Percentiles rank a stretch among this genome's conserved stretches.
Conservation (phyloP, 805 yeast genomes). For the Dipodascus albidus region DNA sequence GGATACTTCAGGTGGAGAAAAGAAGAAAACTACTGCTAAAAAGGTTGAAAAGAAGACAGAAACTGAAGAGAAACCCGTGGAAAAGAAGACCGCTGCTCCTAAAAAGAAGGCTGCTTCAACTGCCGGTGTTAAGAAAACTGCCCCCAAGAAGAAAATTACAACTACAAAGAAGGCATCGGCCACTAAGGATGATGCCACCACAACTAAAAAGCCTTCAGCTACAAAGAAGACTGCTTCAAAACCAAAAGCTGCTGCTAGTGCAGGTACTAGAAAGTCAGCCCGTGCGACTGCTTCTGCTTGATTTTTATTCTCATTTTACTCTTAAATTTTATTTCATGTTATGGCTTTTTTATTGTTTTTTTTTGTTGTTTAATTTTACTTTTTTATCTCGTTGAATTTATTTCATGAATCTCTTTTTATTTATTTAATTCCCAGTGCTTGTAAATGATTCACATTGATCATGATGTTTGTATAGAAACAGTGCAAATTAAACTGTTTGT, state of each 20-base stretch:
- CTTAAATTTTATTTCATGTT: not conserved
- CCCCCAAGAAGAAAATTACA: conserved; percentile 17
- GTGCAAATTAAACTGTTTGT: no score
- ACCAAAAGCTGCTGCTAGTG: conserved; percentile 13
- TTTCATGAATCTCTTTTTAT: not conserved
- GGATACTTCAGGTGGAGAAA: conserved; percentile 23
- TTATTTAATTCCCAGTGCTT: no score
- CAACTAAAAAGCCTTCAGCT: conserved; percentile 15
- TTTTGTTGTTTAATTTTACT: not conserved
- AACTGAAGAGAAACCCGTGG: conserved; percentile 14
- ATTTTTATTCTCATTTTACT: not conserved
- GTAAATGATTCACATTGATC: no score
- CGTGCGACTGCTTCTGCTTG: conserved; percentile 1
- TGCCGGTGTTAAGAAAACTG: conserved; percentile 15
- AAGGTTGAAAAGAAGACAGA: conserved; percentile 23
- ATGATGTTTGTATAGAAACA: no score
- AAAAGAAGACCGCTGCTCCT: conserved; percentile 11
- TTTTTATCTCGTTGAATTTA: not conserved
- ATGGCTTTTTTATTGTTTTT: conserved; percentile 4
- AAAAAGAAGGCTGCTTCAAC: conserved; percentile 22
- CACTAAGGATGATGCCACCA: conserved; percentile 8
- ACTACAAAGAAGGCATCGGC: conserved; percentile 13
- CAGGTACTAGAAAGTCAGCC: conserved; percentile 4
- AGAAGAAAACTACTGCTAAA: conserved; percentile 25
- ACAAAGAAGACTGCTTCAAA: conserved; percentile 15